phyloP scores from a whole-genome alignment of 2,329 filamentous ascomycete species.

The Fusarium oligoseptatum region DNA sequence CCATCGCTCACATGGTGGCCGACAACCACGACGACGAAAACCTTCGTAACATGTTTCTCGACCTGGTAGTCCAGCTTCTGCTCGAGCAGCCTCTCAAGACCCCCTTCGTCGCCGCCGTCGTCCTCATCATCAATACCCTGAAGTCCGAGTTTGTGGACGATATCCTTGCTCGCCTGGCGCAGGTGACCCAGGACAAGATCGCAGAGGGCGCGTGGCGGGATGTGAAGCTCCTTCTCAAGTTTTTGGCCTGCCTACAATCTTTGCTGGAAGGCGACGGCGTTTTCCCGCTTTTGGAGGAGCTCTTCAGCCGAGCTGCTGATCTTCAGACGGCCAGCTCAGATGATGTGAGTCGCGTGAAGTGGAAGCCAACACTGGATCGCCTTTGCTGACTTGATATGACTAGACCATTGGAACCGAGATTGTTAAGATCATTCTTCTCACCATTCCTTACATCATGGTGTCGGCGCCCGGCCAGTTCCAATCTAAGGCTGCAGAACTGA shows the following conservation, averaged over 20 bases:
- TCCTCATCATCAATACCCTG: conserved; percentile 82
- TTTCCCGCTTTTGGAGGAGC: conserved; percentile 85
- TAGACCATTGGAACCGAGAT: conserved; percentile 83
- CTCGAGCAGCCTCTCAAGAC: conserved; percentile 97
- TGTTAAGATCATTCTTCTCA: conserved; percentile 95
- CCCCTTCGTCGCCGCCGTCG: conserved; percentile 89
- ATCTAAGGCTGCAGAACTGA: conserved; percentile 80
- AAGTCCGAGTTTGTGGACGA: conserved; percentile 81
- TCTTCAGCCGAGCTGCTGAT: conserved; percentile 93
- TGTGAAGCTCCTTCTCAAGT: conserved; percentile 90
- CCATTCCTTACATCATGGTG: conserved; percentile 89
- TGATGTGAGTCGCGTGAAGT: conserved; percentile 74
- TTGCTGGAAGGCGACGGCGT: conserved; percentile 87
- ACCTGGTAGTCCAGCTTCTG: conserved; percentile 80
- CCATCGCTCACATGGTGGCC: conserved; percentile 80
- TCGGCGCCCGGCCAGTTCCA: conserved; percentile 78
- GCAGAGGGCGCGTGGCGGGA: conserved; percentile 85
- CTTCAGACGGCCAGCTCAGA: conserved; percentile 93
- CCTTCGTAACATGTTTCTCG: conserved; percentile 78
- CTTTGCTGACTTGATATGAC: conserved; percentile 22
- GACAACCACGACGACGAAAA: conserved; percentile 91
- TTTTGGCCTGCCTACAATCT: conserved; percentile 87
- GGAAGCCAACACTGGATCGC: background rate
- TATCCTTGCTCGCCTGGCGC: conserved; percentile 73
- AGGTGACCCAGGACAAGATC: conserved; percentile 75